Conservation (phyloP, 1,284 basidiomycete genomes). For the Fistulina hepatica region DNA sequence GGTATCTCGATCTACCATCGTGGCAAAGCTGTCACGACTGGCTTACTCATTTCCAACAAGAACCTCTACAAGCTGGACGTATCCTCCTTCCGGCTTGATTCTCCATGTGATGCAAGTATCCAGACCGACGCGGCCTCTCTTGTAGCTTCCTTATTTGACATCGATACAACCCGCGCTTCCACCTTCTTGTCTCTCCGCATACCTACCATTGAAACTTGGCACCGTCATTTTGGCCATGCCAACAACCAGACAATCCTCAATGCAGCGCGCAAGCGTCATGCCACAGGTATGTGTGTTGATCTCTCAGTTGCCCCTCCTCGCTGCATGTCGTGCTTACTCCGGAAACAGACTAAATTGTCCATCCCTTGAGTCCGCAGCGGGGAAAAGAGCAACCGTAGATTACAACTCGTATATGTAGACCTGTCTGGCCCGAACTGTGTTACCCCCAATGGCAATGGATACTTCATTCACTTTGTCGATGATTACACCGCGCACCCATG, state of each 20-base stretch:
- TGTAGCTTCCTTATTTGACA: too few relatives aligned
- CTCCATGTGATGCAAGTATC: not conserved
- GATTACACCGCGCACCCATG: not conserved
- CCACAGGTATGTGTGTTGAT: slow-evolving; percentile 7
- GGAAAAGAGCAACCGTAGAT: too few relatives aligned
- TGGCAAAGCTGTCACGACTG: slow-evolving; percentile 3
- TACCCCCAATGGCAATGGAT: too few relatives aligned
- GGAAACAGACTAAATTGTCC: not conserved
- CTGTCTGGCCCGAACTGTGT: not conserved
- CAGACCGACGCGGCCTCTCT: not conserved
- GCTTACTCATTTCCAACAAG: not conserved
- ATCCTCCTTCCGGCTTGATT: not conserved
- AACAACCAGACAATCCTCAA: slow-evolving; percentile 2
- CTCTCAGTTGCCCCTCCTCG: not conserved
- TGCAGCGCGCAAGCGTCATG: not conserved
- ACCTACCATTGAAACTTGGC: slow-evolving; percentile 4
- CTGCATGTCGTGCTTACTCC: not conserved
- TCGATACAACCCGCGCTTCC: too few relatives aligned
- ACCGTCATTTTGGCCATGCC: slow-evolving; percentile 6
- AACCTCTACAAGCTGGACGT: slow-evolving; percentile 3
- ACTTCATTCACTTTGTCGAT: too few relatives aligned
- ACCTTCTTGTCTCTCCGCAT: too few relatives aligned
- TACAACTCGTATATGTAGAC: not conserved
- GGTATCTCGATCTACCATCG: too few relatives aligned
- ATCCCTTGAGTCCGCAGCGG: not conserved